phyloP scores from a whole-genome alignment of 768 basidiomycete species.

The Lactifluus volemus region DNA sequence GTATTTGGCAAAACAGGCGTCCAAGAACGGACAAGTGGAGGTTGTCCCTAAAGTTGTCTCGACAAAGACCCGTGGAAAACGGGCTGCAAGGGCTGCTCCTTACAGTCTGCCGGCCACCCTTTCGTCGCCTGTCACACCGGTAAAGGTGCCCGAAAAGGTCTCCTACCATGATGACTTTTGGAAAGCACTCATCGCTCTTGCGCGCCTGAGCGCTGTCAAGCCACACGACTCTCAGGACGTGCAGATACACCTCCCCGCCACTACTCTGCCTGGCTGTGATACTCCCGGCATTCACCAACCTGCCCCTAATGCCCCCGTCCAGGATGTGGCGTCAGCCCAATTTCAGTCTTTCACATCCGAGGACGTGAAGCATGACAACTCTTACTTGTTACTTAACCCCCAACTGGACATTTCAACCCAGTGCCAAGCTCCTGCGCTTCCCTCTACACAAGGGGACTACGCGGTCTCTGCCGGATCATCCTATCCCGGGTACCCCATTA shows the following conservation, averaged over 20 bases:
- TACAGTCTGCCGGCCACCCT: not conserved
- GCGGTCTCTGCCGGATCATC: not conserved
- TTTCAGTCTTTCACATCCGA: not conserved
- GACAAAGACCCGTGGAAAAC: not conserved
- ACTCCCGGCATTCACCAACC: not conserved
- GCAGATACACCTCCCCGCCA: not conserved
- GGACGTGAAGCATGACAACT: not conserved
- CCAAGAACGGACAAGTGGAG: not conserved
- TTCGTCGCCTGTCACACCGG: not conserved
- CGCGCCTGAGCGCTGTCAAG: not conserved
- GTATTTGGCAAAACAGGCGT: not conserved
- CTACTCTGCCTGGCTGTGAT: not conserved
- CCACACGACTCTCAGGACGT: not conserved
- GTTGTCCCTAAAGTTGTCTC: not conserved
- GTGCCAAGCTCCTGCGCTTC: not conserved
- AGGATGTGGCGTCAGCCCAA: not conserved
- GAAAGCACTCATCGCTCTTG: not conserved
- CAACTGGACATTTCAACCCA: not conserved
- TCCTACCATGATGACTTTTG: slow-evolving; percentile 1
- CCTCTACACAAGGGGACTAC: not conserved
- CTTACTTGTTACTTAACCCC: not conserved
- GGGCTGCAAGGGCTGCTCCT: not conserved
- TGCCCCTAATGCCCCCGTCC: not conserved
- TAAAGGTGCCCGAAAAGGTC: not conserved
- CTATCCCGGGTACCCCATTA: not conserved